These are phyloP conservation scores for Articulospora tetracladia DNA, from an alignment of 495 filamentous ascomycete genomes.

Conservation along the genomic window DNA sequence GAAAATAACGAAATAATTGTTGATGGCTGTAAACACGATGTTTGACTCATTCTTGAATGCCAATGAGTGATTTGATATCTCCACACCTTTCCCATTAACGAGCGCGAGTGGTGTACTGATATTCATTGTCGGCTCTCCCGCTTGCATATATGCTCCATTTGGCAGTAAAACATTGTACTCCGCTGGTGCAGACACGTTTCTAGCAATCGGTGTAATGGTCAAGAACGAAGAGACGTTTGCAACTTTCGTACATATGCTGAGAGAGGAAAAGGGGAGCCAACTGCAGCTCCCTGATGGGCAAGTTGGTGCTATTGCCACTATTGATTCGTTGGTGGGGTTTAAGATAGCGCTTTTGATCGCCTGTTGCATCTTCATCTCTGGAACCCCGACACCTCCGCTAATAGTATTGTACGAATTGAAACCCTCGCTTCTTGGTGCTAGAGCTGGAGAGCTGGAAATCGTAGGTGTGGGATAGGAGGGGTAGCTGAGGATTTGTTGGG, in stretches of 20 bases:
- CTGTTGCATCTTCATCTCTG: conserved; percentile 31
- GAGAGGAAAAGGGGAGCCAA: conserved; percentile 37
- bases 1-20: conserved; percentile 1
- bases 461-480: neutral
- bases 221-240: conserved; percentile 33
- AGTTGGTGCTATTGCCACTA: conserved; percentile 18
- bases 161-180: conserved; percentile 3
- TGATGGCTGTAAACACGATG: neutral
- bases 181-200: neutral
- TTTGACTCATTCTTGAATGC: neutral
- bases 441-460: neutral
- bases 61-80: neutral
- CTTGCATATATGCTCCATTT: conserved; percentile 5
- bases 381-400: conserved; percentile 3
- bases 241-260: conserved; percentile 40
- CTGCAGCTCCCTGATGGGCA: conserved; percentile 45
- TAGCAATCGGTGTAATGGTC: conserved; percentile 10
- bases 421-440: neutral
- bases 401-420: conserved; percentile 6
- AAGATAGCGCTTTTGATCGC: conserved; percentile 39
- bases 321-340: conserved; percentile 24
- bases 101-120: neutral
- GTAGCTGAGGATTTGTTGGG: conserved; percentile 40
- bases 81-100: neutral
- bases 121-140: neutral